Base-by-base conservation (phyloP, 208 protist genomes). In the Trypanosoma congolense region DNA sequence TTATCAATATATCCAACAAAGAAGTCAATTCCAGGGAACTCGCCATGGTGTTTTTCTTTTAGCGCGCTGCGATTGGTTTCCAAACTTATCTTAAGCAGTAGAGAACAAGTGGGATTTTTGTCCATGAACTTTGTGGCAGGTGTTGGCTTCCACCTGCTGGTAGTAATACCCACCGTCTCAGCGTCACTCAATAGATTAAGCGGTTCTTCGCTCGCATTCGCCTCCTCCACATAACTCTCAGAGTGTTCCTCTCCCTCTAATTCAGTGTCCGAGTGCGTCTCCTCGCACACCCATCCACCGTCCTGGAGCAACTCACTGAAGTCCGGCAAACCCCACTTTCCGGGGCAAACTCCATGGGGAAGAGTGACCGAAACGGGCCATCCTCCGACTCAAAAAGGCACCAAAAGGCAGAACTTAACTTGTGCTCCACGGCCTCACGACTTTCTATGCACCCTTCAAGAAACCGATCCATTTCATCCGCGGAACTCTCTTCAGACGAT, bases 121-220 rank as follows among this genome's bases (percentile, higher is more conserved):
- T 53, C 60, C 19, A 84, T 47, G 40, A 81, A 87, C n/a, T 60
- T 76, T 8, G 76, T 78, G 18, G 70, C 70, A 66, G 38, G 59
- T 55, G 24, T 72, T 74, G 12, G 53, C 16, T n/a, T 16, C 24
- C 10, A 43, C 0, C 19, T 22, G 35, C 5, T 41, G 31, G n/a
- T 6, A 40, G 19, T 21, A 30, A 16, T 33, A 21, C 12, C 25
- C 8, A 22, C 3, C 26, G 29, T 14, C 28, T 14, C 18, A 14
- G 4, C n/a, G n/a, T n/a, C n/a, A n/a, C n/a, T n/a, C n/a, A n/a
- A n/a, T n/a, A n/a, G n/a, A n/a, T n/a, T n/a, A n/a, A n/a, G n/a
- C n/a, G n/a, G n/a, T n/a, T 38, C 33, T 38, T 12, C 33, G 21
- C 12, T 9, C 0, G 36, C 45, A 38, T 5, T 41, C 28, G 2